phyloP scores from a whole-genome alignment of 2,329 filamentous ascomycete genomes.

The Fusarium phyllophilum region DNA sequence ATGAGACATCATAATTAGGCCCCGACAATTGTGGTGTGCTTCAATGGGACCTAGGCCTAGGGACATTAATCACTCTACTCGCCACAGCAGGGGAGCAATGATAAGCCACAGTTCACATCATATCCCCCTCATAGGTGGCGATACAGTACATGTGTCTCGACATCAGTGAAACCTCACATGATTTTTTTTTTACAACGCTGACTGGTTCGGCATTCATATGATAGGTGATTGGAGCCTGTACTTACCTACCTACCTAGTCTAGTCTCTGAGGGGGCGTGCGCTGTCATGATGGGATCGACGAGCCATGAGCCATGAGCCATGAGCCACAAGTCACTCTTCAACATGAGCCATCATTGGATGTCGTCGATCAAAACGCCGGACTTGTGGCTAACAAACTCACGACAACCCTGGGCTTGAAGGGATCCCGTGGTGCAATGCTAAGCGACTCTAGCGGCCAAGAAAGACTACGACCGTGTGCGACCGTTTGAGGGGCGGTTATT shows the following conservation, averaged over 20 bases:
- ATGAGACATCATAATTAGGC: constrained; percentile 17
- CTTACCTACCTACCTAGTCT: background rate
- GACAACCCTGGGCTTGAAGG: background rate
- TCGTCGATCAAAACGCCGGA: constrained; percentile 3
- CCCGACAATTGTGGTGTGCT: constrained; percentile 28
- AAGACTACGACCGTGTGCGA: background rate
- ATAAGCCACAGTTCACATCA: constrained; percentile 37
- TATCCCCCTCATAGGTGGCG: constrained; percentile 21
- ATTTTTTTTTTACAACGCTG: constrained; percentile 2
- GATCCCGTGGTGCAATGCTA: constrained; percentile 24
- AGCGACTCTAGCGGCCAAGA: constrained; percentile 10
- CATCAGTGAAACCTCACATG: background rate
- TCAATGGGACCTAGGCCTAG: background rate
- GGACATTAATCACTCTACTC: background rate
- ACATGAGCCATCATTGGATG: constrained; percentile 27
- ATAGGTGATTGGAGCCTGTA: constrained; percentile 5
- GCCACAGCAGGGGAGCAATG: constrained; percentile 15
- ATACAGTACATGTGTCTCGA: constrained; percentile 4
- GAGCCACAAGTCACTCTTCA: constrained; percentile 45
- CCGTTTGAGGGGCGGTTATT: constrained; percentile 7
- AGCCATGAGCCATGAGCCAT: constrained; percentile 39
- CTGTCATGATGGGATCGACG: constrained; percentile 36
- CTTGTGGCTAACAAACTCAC: constrained; percentile 5
- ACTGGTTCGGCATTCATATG: constrained; percentile 26
- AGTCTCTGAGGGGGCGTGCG: constrained; percentile 29